Evolutionary conservation across 2,329 filamentous ascomycete genomes (phyloP), one percentile per base, ranked within the genome.

Genomic region (Phaeosphaeria sp.): DNA sequence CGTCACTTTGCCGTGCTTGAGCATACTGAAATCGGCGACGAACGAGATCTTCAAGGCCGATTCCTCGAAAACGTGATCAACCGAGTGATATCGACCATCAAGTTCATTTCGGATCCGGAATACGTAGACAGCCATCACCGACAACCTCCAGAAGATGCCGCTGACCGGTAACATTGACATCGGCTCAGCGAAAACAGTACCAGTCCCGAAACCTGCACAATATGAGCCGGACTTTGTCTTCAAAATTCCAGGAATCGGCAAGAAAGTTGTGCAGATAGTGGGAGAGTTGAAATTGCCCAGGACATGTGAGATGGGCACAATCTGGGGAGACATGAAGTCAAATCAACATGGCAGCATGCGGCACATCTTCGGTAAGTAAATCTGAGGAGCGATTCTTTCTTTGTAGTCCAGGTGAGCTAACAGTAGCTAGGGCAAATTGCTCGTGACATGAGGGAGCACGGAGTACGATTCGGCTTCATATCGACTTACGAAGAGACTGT

Each of bases 401-500:
- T 36, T 36, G 17, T 17, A 36, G 33, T 7, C 7, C 33, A 36
- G 44, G 24, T 46, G n/a, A n/a, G 18, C 24, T n/a, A 48, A n/a
- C 17, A 9, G 6, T 17, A 6, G 3, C 8, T 30, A 48, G 45
- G 45, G 9, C 45, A 48, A 27, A 17, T 48, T 6, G 45, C 45
- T 18, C 45, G 24, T 9, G 45, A 48, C 27, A 13, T 48, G 45
- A 24, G n/a, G 15, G 45, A 15, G n/a, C 6, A 40, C 7, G 36
- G 49, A n/a, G 7, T 4, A 6, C 47, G 47, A 30, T 50, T 33
- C 36, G 45, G 40, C 36, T 53, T 52, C 53, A 27, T 49, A 40
- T 56, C 53, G 50, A 59, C 53, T 18, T 48, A 48, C 51, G 51
- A 48, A 51, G 46, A 57, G 51, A 49, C 49, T 43, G 45, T 55